A percentile compares a stretch with the other conserved stretches of the same genome.
phyloP scores from a whole-genome alignment of 768 basidiomycete species.

The Macrolepiota fuliginosa region DNA sequence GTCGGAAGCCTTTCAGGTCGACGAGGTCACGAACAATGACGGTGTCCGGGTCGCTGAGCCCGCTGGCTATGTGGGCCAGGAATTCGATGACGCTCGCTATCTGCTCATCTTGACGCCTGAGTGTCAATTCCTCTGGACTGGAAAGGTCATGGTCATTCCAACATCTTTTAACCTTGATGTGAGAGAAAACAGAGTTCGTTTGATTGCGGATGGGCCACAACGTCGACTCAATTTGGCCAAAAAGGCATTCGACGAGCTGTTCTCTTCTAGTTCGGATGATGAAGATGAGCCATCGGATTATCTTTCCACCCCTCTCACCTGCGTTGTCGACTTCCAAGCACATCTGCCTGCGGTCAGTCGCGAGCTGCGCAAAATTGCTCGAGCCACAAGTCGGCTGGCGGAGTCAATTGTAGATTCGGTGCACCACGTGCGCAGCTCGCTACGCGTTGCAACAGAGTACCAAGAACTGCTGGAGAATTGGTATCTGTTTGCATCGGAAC shows the following conservation, averaged over 20 bases:
- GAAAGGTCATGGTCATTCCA: constrained; percentile 75
- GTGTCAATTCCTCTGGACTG: constrained; percentile 88
- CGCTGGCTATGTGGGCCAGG: constrained; percentile 41
- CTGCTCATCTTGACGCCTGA: constrained; percentile 85
- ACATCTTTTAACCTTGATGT: constrained; percentile 80
- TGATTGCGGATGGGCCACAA: constrained; percentile 88
- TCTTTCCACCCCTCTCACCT: constrained; percentile 34
- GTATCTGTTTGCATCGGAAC: constrained; percentile 96
- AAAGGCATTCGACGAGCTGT: constrained; percentile 66
- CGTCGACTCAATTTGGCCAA: constrained; percentile 75
- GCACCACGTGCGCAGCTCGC: constrained; percentile 73
- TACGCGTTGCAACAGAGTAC: constrained; percentile 56
- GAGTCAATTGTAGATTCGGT: constrained; percentile 94
- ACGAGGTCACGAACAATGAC: constrained; percentile 57
- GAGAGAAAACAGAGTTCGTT: constrained; percentile 84
- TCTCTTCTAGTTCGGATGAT: constrained; percentile 63
- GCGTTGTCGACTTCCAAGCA: constrained; percentile 79
- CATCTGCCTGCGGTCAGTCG: constrained; percentile 88
- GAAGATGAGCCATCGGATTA: constrained; percentile 32
- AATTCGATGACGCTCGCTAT: constrained; percentile 68
- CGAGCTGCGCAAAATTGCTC: constrained; percentile 87
- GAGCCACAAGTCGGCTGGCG: constrained; percentile 85
- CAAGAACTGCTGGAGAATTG: constrained; percentile 92
- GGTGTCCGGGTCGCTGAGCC: constrained; percentile 40
- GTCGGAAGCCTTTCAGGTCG: constrained; percentile 79